A percentile compares a stretch with the other conserved stretches of the same genome.
Conservation (phyloP, 75 land plant species). For the Pseudotsuga menziesii region DNA sequence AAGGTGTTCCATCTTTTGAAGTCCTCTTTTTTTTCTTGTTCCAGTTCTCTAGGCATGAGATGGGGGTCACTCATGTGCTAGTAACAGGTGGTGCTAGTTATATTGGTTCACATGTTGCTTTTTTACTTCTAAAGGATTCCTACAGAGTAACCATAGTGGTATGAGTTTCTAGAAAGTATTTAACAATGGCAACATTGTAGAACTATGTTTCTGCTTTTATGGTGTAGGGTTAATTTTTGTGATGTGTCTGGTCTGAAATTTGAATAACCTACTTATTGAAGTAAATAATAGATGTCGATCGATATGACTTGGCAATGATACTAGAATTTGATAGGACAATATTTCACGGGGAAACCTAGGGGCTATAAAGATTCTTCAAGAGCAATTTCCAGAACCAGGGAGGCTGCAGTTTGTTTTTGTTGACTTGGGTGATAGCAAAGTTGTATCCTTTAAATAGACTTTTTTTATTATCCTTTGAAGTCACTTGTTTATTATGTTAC, state of each 20-base stretch:
- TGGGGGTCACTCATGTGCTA: constrained; percentile 67
- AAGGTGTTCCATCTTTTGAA: not conserved
- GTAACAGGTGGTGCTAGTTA: constrained; percentile 89
- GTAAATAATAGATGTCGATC: not conserved
- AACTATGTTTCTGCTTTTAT: not conserved
- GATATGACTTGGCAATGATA: not conserved
- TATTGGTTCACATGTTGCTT: constrained; percentile 82
- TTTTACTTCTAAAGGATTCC: constrained; percentile 53
- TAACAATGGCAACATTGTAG: not conserved
- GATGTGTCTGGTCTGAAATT: not conserved
- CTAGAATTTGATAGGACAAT: constrained; percentile 54
- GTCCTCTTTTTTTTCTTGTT: constrained; percentile 11
- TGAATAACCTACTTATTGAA: not conserved
- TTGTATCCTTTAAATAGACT: constrained; percentile 40
- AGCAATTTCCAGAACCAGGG: constrained; percentile 72
- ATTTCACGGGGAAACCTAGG: constrained; percentile 85
- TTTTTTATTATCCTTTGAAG: not conserved
- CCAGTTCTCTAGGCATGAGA: constrained; percentile 55
- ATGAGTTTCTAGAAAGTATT: constrained; percentile 5
- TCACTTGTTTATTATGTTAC: not conserved
- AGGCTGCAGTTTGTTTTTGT: constrained; percentile 78
- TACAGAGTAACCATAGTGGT: constrained; percentile 88
- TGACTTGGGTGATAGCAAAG: constrained; percentile 76
- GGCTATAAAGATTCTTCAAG: constrained; percentile 64
- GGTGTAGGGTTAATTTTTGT: not conserved